Base-by-base conservation (phyloP, 768 basidiomycete species). In the Russula griseocarnosa region DNA sequence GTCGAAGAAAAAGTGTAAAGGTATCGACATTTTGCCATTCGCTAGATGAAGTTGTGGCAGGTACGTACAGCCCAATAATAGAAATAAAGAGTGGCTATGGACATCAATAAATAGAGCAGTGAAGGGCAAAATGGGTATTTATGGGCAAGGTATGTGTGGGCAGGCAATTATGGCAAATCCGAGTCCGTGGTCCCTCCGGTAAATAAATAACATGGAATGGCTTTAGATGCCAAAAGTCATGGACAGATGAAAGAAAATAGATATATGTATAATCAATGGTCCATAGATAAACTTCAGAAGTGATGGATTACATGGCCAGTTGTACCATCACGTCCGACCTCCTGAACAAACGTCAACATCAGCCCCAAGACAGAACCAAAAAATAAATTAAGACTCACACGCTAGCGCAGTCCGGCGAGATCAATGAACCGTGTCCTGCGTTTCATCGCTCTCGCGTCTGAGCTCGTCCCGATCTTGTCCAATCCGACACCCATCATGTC, bases 401-500 rank as follows among this genome's bases (percentile, higher is more conserved):
- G 42, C 53, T 60, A 71, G 36, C 67, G 69, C 56, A 69, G 60
- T 36, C 66, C 70, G 1, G 69, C 77, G 11, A 93, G 74, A 74
- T 93, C 90, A 68, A 94, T 92, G 75, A 88, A 90, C 71, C 84
- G 78, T 71, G 92, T 94, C 69, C 85, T 81, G 64, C 92, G 79
- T 78, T 87, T 93, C 79, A 80, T 85, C 67, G 88, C 87, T 70
- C 81, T 81, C 66, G 80, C 74, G 66, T 66, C 67, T 55, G 66
- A 68, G 63, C 65, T 70, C 55, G 61, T 67, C 62, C 59, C 65
- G 14, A 10, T 30, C 62, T 58, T 55, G 24, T 61, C 69, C 58
- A 40, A 64, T 58, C 52, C 58, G 20, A 60, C 54, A 59, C 65
- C 70, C 66, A 70, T 56, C 65, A 69, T 40, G 61, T 69, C 69